Evolutionary conservation across 345 rosid species (phyloP), one percentile per base, ranked within the genome.

Genomic region (Jatropha curcas): DNA sequence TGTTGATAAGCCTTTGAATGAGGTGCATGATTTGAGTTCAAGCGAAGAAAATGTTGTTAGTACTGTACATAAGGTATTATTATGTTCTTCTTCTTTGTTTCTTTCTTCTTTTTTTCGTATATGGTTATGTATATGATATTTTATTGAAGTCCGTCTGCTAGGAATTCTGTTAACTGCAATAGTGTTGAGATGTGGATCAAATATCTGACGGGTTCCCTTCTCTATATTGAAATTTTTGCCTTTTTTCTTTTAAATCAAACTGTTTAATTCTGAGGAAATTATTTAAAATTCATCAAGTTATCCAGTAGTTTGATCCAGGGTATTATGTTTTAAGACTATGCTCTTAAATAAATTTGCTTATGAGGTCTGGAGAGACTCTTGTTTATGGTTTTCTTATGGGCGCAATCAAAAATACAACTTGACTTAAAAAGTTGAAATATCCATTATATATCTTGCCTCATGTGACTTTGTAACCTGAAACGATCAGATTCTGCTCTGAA

Each of bases 41-140:
- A 69, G 71, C 71, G 80, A 60, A 70, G 71, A 13, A 65, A 53
- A 56, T 22, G 60, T 12, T 51, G 13, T 22, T 65, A 50, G 28
- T 77, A 74, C 82, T 50, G 33, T 3, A 22, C 81, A 52, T 25
- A 30, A 77, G 84, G 86, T 86, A 55, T n/a, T n/a, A n/a, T n/a
- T n/a, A n/a, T n/a, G n/a, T 24, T 3, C 59, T 27, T 39, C 10
- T 13, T 30, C 7, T 62, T 51, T 3, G 12, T 55, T 65, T 72
- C n/a, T 31, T 31, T 31, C 51, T 24, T 33, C 17, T 60, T 35
- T 17, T 63, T 24, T n/a, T 22, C 5, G n/a, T n/a, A n/a, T n/a
- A n/a, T n/a, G n/a, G n/a, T 64, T 55, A 5, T 25, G 48, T 51
- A 5, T 46, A n/a, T 64, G 30, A 27, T 60, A 4, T 5, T 27